Evolutionary conservation across 2,329 filamentous ascomycete species (phyloP).

Genomic region (Aspergillus niger): DNA sequence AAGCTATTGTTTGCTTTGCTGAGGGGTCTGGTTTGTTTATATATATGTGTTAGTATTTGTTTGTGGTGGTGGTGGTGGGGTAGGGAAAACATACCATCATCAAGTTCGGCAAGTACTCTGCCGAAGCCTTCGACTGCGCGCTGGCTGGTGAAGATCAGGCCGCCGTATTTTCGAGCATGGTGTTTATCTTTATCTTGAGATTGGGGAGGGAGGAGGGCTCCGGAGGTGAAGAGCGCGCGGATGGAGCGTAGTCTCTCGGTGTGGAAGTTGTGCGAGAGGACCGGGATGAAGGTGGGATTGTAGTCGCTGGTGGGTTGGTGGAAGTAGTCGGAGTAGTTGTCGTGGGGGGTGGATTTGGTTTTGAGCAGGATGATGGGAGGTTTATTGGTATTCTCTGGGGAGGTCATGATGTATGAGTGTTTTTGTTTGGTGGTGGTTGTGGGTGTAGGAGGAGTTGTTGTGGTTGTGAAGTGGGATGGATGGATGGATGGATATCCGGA

Average conservation of each 20-base stretch:
- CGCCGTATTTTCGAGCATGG: constrained; percentile 41
- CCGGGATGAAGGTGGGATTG: constrained; percentile 47
- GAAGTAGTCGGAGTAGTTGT: constrained; percentile 50
- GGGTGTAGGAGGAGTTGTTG: background rate
- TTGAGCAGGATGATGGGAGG: constrained; percentile 48
- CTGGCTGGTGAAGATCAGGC: constrained; percentile 54
- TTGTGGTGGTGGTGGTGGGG: background rate
- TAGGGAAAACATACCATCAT: constrained; percentile 8
- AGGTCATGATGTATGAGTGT: background rate
- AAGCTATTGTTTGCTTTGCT: constrained; percentile 9
- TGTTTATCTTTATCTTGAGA: too few relatives aligned
- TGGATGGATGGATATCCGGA: background rate
- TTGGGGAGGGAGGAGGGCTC: constrained; percentile 9
- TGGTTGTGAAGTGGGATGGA: constrained; percentile 2
- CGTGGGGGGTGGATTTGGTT: constrained; percentile 48
- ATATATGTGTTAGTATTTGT: constrained; percentile 1
- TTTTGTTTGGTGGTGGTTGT: background rate
- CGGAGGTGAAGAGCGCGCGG: constrained; percentile 38
- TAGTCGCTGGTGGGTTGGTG: constrained; percentile 29
- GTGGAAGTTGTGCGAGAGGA: constrained; percentile 49
- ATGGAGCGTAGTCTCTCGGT: constrained; percentile 37
- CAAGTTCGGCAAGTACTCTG: constrained; percentile 32
- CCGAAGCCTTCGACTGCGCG: constrained; percentile 51
- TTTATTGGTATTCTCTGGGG: background rate
- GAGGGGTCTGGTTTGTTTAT: background rate